Conservation (phyloP, 805 yeast species). For the Sporopachydermia lactativora region DNA sequence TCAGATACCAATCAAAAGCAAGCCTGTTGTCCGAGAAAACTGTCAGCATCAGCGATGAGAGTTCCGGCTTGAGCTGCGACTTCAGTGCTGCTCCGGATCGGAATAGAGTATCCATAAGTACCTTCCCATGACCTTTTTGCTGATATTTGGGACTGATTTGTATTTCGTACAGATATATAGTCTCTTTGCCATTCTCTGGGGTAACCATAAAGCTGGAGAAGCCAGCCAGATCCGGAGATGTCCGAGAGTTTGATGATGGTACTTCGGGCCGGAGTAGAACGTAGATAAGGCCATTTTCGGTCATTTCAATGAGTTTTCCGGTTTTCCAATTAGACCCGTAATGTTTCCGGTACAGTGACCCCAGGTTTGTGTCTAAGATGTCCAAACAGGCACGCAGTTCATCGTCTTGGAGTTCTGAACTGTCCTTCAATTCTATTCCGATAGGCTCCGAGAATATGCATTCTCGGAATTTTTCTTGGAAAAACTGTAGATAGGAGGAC, state of each 20-base stretch:
- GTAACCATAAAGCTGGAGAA: not conserved
- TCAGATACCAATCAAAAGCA: not conserved
- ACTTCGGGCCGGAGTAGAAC: not conserved
- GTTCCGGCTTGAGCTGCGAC: not conserved
- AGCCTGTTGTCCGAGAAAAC: not conserved
- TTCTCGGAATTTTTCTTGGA: too few species aligned
- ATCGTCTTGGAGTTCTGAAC: not conserved
- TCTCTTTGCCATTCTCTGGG: not conserved
- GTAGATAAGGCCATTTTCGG: not conserved
- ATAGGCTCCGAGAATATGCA: too few species aligned
- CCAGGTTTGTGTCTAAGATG: not conserved
- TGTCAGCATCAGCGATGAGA: not conserved
- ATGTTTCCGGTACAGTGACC: not conserved
- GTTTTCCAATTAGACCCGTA: not conserved
- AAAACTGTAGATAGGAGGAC: too few species aligned
- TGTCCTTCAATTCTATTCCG: too few species aligned
- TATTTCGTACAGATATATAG: not conserved
- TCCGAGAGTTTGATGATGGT: too few species aligned
- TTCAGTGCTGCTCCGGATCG: not conserved
- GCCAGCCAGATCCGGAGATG: not conserved
- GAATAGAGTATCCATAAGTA: not conserved
- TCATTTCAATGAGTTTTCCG: not conserved
- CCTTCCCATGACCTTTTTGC: not conserved
- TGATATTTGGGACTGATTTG: not conserved
- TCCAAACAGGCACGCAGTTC: not conserved